Base-by-base conservation (phyloP, 2,329 filamentous ascomycete species). In the Colletotrichum eremochloae region DNA sequence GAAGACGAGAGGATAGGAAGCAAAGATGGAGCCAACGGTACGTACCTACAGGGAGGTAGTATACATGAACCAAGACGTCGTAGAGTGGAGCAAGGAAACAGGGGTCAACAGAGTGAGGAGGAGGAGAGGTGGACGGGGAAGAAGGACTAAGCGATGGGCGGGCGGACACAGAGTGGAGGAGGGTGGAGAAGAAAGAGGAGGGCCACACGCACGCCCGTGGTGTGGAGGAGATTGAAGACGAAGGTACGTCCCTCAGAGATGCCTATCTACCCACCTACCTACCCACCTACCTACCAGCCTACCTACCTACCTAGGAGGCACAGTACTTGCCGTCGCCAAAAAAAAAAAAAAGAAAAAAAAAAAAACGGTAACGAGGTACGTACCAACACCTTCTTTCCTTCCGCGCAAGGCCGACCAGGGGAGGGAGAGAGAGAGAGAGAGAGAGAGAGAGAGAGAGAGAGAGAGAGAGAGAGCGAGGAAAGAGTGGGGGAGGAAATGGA, bases 151-250 rank as follows among this genome's bases (percentile, higher is more conserved):
- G 52, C 31, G 44, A 63, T 15, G 46, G 42, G 55, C 31, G 29
- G 29, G 15, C 48, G 53, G 46, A 31, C 48, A 44, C 15, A 52
- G n/a, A 38, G 40, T 50, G n/a, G 61, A 58, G n/a, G 18, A 29
- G 33, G 31, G 20, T 6, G 46, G 15, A n/a, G 65, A 29, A 36
- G 31, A 55, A 18, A 15, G 42, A 38, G 31, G 20, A 20, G 15
- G 42, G 40, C 5, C 40, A 70, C 68, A 44, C 67, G 38, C n/a
- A 71, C 68, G 63, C 68, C 68, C 36, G 44, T 68, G 69, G 69
- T 63, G 68, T 71, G 65, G 44, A 33, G 65, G 18, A n/a, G 8
- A 46, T n/a, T n/a, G 3, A 40, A 33, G 24, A 24, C 24, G 24
- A 24, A 24, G 24, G 24, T 24, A 24, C 24, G 24, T 24, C 24